A percentile compares a stretch with the other conserved stretches of the same genome.
Evolutionary conservation across 2,329 filamentous ascomycete species (phyloP).

Genomic region (Fusarium agapanthi): DNA sequence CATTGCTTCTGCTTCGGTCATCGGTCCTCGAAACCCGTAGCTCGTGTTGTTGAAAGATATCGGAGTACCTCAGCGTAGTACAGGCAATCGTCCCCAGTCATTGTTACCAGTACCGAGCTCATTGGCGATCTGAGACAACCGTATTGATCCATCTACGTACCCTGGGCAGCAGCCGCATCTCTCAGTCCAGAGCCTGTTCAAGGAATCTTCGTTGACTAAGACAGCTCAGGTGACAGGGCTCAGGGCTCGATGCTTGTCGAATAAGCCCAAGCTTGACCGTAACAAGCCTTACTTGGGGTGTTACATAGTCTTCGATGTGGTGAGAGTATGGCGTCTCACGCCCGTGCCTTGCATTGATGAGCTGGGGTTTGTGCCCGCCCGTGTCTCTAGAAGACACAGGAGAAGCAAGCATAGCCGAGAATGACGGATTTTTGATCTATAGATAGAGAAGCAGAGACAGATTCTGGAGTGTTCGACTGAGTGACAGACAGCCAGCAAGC

Average conservation of each 20-base stretch:
- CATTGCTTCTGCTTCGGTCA: slow-evolving; percentile 12
- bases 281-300: slow-evolving; percentile 14
- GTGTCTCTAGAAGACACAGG: slow-evolving; percentile 23
- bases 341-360: slow-evolving; percentile 30
- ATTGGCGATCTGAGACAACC: slow-evolving; percentile 31
- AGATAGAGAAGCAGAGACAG: slow-evolving; percentile 17
- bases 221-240: slow-evolving; percentile 10
- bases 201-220: slow-evolving; percentile 11
- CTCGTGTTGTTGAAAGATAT: slow-evolving; percentile 31
- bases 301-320: slow-evolving; percentile 27
- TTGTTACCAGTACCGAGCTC: slow-evolving; percentile 23
- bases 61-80: slow-evolving; percentile 10
- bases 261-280: slow-evolving; percentile 5
- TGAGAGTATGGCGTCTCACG: slow-evolving; percentile 37
- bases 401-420: slow-evolving; percentile 41
- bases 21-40: slow-evolving; percentile 22
- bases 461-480: slow-evolving; percentile 12
- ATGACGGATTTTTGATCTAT: slow-evolving; percentile 23
- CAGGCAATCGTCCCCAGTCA: slow-evolving; percentile 21
- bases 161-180: slow-evolving; percentile 4
- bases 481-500: slow-evolving; percentile 8
- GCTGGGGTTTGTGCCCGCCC: slow-evolving; percentile 14
- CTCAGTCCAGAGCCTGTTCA: slow-evolving; percentile 20
- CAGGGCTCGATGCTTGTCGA: slow-evolving; percentile 3
- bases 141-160: slow-evolving; percentile 23